These are phyloP conservation scores for Apiospora aurea DNA, from an alignment of 2,329 filamentous ascomycete species.

Conservation along the genomic window DNA sequence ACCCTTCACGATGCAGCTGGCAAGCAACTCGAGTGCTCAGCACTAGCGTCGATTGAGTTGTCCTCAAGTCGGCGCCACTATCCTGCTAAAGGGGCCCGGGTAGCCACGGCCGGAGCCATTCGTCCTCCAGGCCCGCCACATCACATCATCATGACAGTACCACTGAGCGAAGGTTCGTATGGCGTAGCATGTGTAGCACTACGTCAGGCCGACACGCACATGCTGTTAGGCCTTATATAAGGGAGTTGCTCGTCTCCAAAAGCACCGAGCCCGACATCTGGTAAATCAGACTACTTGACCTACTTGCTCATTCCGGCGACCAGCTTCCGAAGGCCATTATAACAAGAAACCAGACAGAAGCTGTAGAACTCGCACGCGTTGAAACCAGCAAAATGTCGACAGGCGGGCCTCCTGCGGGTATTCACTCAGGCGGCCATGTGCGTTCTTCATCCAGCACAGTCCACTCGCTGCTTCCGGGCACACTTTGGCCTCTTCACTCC, in stretches of 20 bases:
- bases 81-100: not conserved
- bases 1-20: too few relatives aligned
- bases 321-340: not conserved
- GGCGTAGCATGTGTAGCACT: not conserved
- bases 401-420: not conserved
- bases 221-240: not conserved
- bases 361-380: too few relatives aligned
- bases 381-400: not conserved
- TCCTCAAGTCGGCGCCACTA: not conserved
- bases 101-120: not conserved
- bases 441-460: not conserved
- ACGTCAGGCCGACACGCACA: not conserved
- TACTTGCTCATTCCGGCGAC: not conserved
- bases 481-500: not conserved
- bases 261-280: not conserved
- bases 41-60: not conserved
- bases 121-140: not conserved
- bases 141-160: not conserved
- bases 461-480: not conserved
- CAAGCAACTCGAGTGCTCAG: too few relatives aligned
- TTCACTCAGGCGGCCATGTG: not conserved
- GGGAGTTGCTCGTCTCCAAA: too few relatives aligned
- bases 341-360: not conserved
- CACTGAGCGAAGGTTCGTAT: not conserved
- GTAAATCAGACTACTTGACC: not conserved